Evolutionary conservation across 2,329 filamentous ascomycete genomes (phyloP), one percentile per base, ranked within the genome.

Genomic region (Nemania diffusa): DNA sequence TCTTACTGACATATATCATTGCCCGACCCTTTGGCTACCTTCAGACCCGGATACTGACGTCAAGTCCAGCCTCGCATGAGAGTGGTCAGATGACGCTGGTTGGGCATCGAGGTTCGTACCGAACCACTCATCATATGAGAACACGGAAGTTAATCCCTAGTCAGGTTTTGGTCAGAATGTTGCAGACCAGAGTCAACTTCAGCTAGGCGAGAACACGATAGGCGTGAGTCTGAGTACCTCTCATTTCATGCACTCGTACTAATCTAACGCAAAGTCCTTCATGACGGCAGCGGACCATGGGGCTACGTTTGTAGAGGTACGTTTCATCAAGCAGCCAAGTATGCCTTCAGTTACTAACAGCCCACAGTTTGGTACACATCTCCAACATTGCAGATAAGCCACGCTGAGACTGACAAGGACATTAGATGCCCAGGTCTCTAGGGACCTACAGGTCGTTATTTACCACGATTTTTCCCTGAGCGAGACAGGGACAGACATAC

Each of bases 381-480:
- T 27, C 15, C 6, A 13, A 27, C 2, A 26, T 37, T 9, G 37
- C n/a, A 59, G 29, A 34, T 26, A 26, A 34, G 8, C 17, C 20
- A 40, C n/a, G 22, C 29, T 17, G 32, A 20, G 27, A 40, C 44
- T 59, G 9, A 59, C 57, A 51, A 50, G 15, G 13, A 26, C 7
- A 37, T 50, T 40, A 62, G 59, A 62, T 48, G 27, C 51, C 8
- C 59, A 62, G 22, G 59, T 62, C 20, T 48, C 59, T 8, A 62
- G 40, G 40, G 59, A 62, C 51, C 29, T 62, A n/a, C n/a, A 56
- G 15, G 37, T 40, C 2, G 59, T 62, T 34, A 56, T 62, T 22
- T 62, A 62, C 11, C 59, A 62, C 29, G 59, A 62, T 6, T 62
- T 62, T 20, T 56, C 51, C 20, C 24, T 62, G 6, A 62, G 59